Evolutionary conservation across 352 stramenopile genomes (phyloP).

Genomic region (Pythium vanterpoolii): DNA sequence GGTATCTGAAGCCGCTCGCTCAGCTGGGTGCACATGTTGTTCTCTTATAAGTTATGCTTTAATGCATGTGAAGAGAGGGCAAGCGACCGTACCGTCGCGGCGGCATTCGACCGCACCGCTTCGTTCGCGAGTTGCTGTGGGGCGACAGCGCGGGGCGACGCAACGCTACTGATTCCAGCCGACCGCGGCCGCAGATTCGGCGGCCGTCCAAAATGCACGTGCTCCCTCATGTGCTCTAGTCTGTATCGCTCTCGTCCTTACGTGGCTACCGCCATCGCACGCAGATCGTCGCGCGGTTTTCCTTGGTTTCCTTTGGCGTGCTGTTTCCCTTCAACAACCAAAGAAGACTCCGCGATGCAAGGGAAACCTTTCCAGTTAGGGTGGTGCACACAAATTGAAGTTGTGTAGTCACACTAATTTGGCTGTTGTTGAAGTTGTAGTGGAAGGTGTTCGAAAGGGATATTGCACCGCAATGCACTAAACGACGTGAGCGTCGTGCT

Average conservation of each 20-base stretch:
- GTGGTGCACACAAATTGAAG: conserved; percentile 13
- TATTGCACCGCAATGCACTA: conserved; percentile 24
- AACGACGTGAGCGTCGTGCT: conserved; percentile 46
- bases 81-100: background rate
- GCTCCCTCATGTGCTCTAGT: conserved; percentile 22
- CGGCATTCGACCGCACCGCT: conserved; percentile 10
- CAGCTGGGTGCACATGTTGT: conserved; percentile 29
- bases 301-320: background rate
- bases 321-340: background rate
- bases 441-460: conserved; percentile 16
- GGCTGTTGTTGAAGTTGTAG: background rate
- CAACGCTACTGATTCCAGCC: conserved; percentile 19
- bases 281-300: background rate
- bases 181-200: conserved; percentile 52
- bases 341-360: background rate
- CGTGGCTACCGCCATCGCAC: background rate
- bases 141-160: conserved; percentile 13
- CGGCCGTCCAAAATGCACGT: conserved; percentile 46
- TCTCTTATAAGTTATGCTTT: background rate
- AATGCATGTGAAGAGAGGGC: background rate
- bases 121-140: conserved; percentile 23
- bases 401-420: background rate
- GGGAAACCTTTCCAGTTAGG: background rate
- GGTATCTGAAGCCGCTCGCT: conserved; percentile 44
- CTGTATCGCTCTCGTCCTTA: background rate